Conservation (phyloP, 768 basidiomycete species). For the Serendipita indica region DNA sequence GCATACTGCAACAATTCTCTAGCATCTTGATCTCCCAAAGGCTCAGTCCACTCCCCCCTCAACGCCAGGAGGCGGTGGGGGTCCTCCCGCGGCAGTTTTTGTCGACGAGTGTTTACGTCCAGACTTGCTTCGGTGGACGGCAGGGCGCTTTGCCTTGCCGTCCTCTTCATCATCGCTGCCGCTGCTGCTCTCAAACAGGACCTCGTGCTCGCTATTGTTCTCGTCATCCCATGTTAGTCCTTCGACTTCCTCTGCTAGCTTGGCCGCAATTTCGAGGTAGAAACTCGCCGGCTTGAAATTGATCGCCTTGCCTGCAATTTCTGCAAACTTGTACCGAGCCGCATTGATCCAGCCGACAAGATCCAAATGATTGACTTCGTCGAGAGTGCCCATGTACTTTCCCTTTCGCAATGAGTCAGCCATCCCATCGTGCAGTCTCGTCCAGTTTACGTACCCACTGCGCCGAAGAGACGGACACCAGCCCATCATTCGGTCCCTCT, state of each 20-base stretch:
- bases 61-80: not conserved
- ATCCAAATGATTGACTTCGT: slow-evolving; percentile 82
- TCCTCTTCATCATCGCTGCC: not conserved
- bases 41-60: slow-evolving; percentile 1
- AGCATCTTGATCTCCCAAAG: no score
- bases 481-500: slow-evolving; percentile 89
- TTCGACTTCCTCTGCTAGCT: slow-evolving; percentile 65
- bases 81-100: no score
- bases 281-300: slow-evolving; percentile 86
- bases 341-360: slow-evolving; percentile 90
- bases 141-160: no score
- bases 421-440: not conserved
- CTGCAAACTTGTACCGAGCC: slow-evolving; percentile 76
- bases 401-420: slow-evolving; percentile 38
- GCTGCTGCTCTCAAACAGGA: not conserved
- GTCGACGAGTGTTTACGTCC: no score
- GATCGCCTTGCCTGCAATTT: slow-evolving; percentile 78
- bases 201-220: slow-evolving; percentile 17
- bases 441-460: slow-evolving; percentile 45
- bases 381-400: slow-evolving; percentile 84
- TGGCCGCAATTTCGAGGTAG: slow-evolving; percentile 69
- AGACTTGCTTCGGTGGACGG: no score
- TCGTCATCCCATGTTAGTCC: slow-evolving; percentile 26
- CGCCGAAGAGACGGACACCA: slow-evolving; percentile 76
- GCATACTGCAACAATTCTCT: no score